Evolutionary conservation across 2,329 filamentous ascomycete genomes (phyloP), one percentile per base, ranked within the genome.

Genomic region (Cytospora paraplurivora): DNA sequence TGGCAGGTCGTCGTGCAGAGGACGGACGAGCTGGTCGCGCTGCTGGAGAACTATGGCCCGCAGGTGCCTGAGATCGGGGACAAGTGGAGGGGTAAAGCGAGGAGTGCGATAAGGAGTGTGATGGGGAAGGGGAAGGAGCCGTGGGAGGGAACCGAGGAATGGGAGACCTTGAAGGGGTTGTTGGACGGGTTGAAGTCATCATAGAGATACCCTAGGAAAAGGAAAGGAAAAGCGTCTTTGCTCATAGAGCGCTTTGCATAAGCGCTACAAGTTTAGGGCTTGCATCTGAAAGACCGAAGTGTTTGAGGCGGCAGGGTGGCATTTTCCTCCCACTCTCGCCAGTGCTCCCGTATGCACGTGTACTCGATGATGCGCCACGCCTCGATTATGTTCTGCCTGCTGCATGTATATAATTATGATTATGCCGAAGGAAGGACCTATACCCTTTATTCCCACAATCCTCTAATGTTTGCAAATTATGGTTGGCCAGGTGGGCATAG

Each of bases 71-170:
- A 86, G 35, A 87, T 97, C 2, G 92, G 91, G 2, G 84, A 83
- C 64, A 88, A 88, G 71, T 99, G 95, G 95, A 90, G 86, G 75
- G 91, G 91, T 67, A 98, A 97, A 83, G 91, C 92, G 0, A 83
- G 92, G 70, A 96, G 87, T 74, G 93, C 93, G 12, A 82, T 97
- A 2, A 82, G 93, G 60, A 92, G 91, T 58, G 88, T 98, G 7
- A 83, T 96, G 82, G 90, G 92, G 0, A 90, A 90, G 72, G 93
- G 85, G 0, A 93, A 86, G 78, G 90, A 92, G 71, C 83, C 76
- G 13, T 97, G 93, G 92, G 93, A 97, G 76, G 92, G 85, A 12
- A 90, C 81, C 35, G 78, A 82, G 49, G 89, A 85, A 34, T 95
- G 88, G 88, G 80, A 79, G 54, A 81, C 77, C 66, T 74, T 95